Evolutionary conservation across 2,329 filamentous ascomycete genomes (phyloP).

Genomic region (Pestalotiopsis sp.): DNA sequence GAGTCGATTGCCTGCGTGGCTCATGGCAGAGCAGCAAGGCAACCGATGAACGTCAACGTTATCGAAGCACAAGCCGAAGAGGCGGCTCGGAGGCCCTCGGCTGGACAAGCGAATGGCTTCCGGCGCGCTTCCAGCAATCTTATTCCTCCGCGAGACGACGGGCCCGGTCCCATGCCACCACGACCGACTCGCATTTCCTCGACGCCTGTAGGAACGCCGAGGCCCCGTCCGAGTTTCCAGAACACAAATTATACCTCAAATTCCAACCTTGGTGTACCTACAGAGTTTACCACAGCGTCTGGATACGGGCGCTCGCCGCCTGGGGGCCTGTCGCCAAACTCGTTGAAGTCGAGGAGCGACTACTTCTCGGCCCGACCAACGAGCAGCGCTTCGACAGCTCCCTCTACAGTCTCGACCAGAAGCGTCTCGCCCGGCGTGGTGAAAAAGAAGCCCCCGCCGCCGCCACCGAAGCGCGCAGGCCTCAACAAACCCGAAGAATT

Average conservation of each 20-base stretch:
- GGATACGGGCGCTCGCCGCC: conserved; percentile 31
- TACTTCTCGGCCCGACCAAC: conserved; percentile 31
- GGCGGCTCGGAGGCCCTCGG: conserved; percentile 27
- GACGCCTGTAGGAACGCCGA: conserved; percentile 28
- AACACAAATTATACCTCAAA: conserved; percentile 20
- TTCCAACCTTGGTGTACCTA: conserved; percentile 40
- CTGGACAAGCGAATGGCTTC: conserved; percentile 36
- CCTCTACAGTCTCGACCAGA: conserved; percentile 29
- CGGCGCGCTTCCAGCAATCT: conserved; percentile 46
- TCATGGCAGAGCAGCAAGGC: conserved; percentile 67
- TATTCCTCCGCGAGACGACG: conserved; percentile 34
- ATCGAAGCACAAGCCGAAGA: conserved; percentile 30
- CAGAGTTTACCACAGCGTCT: conserved; percentile 49
- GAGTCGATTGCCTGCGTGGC: conserved; percentile 68
- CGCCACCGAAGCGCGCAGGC: conserved; percentile 62
- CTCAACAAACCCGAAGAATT: conserved; percentile 53
- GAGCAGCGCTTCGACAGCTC: conserved; percentile 27
- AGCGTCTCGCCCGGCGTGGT: conserved; percentile 37
- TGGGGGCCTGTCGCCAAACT: conserved; percentile 29
- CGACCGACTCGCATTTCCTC: conserved; percentile 41
- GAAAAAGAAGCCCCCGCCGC: conserved; percentile 79
- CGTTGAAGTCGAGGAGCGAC: conserved; percentile 30
- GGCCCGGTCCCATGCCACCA: conserved; percentile 28
- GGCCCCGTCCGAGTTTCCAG: conserved; percentile 27
- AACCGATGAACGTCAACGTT: conserved; percentile 39